Conservation (phyloP, 441 rosid species). For the Jatropha multifida region DNA sequence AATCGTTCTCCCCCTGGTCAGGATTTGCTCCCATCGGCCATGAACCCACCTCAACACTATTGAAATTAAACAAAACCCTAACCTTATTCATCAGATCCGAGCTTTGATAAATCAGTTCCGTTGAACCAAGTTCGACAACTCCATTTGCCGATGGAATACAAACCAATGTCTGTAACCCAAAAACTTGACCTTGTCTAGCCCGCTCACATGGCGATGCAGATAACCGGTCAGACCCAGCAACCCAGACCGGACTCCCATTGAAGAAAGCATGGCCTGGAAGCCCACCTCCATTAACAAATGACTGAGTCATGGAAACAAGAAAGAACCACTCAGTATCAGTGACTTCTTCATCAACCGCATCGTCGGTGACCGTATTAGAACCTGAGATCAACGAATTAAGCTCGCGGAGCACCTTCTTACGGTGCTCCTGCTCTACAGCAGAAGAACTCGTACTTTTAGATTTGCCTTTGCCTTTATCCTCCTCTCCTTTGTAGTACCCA, state of each 20-base stretch:
- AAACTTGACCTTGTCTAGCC: constrained; percentile 70
- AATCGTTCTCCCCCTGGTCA: constrained; percentile 87
- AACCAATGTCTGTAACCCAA: constrained; percentile 79
- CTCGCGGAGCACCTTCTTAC: constrained; percentile 75
- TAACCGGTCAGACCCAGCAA: constrained; percentile 66
- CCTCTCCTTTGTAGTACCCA: constrained; percentile 89
- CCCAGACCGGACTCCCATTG: constrained; percentile 64
- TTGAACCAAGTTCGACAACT: constrained; percentile 88
- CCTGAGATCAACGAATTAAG: constrained; percentile 89
- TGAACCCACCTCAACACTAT: constrained; percentile 53
- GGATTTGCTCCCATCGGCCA: constrained; percentile 48
- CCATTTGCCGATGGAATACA: constrained; percentile 83
- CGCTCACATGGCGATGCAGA: constrained; percentile 66
- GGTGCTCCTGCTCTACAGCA: constrained; percentile 69
- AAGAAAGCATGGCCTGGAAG: constrained; percentile 74
- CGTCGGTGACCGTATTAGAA: constrained; percentile 61
- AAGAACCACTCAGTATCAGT: constrained; percentile 98
- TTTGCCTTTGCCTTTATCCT: constrained; percentile 54
- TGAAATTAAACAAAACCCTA: constrained; percentile 59
- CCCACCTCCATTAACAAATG: constrained; percentile 65
- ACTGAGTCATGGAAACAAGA: constrained; percentile 88
- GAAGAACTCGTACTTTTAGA: constrained; percentile 32
- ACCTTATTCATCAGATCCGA: constrained; percentile 87
- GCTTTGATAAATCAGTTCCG: constrained; percentile 64
- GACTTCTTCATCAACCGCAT: constrained; percentile 81